phyloP scores from a whole-genome alignment of 1,139 yeast genomes.

The Geotrichum phurueaensis region DNA sequence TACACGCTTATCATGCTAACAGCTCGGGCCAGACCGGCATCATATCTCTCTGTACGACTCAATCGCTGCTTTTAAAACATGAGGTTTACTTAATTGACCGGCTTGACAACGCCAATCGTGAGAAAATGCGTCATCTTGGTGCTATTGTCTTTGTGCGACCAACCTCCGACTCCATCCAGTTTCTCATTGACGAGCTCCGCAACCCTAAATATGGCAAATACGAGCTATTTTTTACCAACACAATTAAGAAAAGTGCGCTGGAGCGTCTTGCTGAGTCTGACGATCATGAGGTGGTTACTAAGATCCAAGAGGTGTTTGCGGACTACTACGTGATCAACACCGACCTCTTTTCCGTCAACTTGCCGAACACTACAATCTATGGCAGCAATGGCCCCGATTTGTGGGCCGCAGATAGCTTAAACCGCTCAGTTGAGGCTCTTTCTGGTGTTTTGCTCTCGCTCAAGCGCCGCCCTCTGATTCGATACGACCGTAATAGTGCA shows the following conservation, averaged over 20 bases:
- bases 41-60: constrained; percentile 81
- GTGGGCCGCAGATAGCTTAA: constrained; percentile 48
- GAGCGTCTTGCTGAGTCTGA: constrained; percentile 89
- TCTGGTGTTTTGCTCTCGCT: constrained; percentile 65
- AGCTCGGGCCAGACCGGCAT: constrained; percentile 48
- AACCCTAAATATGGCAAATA: constrained; percentile 76
- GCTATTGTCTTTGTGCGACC: constrained; percentile 82
- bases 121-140: constrained; percentile 74
- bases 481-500: constrained; percentile 62
- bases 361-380: constrained; percentile 28
- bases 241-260: constrained; percentile 64
- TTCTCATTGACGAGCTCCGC: constrained; percentile 57
- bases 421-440: constrained; percentile 49
- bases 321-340: constrained; percentile 72
- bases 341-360: constrained; percentile 53
- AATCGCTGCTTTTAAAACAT: constrained; percentile 71
- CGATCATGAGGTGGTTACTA: constrained; percentile 69
- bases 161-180: constrained; percentile 53
- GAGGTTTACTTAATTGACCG: constrained; percentile 79
- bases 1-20: background rate
- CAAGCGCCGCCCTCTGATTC: constrained; percentile 69
- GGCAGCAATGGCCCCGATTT: constrained; percentile 31
- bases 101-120: constrained; percentile 56
- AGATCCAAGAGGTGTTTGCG: constrained; percentile 75
- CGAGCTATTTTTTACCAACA: constrained; percentile 69